A percentile compares a stretch with the other conserved stretches of the same genome.
Conservation (phyloP, 2,329 filamentous ascomycete genomes). For the Clonostachys byssicola region DNA sequence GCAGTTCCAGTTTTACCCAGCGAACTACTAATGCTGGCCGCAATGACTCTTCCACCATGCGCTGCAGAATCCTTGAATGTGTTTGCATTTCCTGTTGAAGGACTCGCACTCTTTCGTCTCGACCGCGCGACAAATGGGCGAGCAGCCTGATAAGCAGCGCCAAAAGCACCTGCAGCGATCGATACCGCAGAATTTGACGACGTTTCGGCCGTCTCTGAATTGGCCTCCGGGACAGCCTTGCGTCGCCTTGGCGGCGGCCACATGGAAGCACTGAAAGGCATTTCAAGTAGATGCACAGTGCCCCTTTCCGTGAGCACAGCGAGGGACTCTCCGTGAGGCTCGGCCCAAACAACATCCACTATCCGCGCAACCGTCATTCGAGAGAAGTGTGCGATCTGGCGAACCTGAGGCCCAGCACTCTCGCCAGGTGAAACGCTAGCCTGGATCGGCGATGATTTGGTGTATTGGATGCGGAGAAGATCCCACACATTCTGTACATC, state of each 20-base stretch:
- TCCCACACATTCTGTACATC: slow-evolving; percentile 83
- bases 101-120: slow-evolving; percentile 41
- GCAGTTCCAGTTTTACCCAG: slow-evolving; percentile 68
- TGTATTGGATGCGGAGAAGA: slow-evolving; percentile 61
- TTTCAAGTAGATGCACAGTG: slow-evolving; percentile 89
- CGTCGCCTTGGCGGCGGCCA: slow-evolving; percentile 74
- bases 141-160: slow-evolving; percentile 66
- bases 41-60: slow-evolving; percentile 68
- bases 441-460: slow-evolving; percentile 57
- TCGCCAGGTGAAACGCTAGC: slow-evolving; percentile 36
- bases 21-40: slow-evolving; percentile 70
- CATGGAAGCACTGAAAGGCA: slow-evolving; percentile 76
- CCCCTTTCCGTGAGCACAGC: slow-evolving; percentile 91
- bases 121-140: slow-evolving; percentile 54
- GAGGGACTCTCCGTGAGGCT: slow-evolving; percentile 74
- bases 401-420: slow-evolving; percentile 55
- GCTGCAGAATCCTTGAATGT: slow-evolving; percentile 57
- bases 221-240: slow-evolving; percentile 26
- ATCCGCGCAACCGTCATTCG: slow-evolving; percentile 90
- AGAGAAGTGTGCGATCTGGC: slow-evolving; percentile 83
- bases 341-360: slow-evolving; percentile 84
- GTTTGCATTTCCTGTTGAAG: slow-evolving; percentile 27
- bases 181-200: slow-evolving; percentile 54
- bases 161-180: slow-evolving; percentile 66
- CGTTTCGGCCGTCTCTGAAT: slow-evolving; percentile 42